Conservation (phyloP, 1,284 basidiomycete species). For the Ustilago crameri region DNA sequence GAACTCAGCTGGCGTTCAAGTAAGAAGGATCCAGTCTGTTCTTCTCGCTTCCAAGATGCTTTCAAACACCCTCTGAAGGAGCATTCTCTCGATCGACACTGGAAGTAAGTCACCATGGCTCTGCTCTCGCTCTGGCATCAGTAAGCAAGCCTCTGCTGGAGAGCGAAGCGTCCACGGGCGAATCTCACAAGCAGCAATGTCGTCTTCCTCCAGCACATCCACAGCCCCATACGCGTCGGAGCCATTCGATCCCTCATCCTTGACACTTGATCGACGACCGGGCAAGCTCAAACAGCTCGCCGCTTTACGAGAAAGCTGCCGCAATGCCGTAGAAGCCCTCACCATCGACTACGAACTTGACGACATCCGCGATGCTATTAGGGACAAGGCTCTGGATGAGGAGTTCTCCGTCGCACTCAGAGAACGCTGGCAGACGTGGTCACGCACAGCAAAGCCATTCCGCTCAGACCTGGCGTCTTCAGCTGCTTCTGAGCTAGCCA, state of each 20-base stretch:
- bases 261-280: conserved; percentile 23
- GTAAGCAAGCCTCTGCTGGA: not conserved
- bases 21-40: not conserved
- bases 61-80: no score
- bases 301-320: conserved; percentile 5
- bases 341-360: conserved; percentile 33
- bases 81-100: not conserved
- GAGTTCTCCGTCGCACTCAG: conserved; percentile 39
- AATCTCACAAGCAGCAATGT: not conserved
- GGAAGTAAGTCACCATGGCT: not conserved
- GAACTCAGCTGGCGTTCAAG: not conserved
- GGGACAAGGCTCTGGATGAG: conserved; percentile 27
- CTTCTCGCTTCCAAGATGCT: not conserved
- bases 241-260: conserved; percentile 7
- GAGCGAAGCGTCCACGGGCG: not conserved
- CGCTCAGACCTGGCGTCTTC: conserved; percentile 30
- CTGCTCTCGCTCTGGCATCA: not conserved
- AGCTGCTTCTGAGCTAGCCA: conserved; percentile 21
- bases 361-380: conserved; percentile 13
- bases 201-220: not conserved
- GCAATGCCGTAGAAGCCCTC: conserved; percentile 3
- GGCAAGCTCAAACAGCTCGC: conserved; percentile 16
- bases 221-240: conserved; percentile 22
- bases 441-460: conserved; percentile 31
- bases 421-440: conserved; percentile 50